Evolutionary conservation across 805 yeast genomes (phyloP), one percentile per base, ranked within the genome.

Genomic region (Saccharomycopsis sp.): DNA sequence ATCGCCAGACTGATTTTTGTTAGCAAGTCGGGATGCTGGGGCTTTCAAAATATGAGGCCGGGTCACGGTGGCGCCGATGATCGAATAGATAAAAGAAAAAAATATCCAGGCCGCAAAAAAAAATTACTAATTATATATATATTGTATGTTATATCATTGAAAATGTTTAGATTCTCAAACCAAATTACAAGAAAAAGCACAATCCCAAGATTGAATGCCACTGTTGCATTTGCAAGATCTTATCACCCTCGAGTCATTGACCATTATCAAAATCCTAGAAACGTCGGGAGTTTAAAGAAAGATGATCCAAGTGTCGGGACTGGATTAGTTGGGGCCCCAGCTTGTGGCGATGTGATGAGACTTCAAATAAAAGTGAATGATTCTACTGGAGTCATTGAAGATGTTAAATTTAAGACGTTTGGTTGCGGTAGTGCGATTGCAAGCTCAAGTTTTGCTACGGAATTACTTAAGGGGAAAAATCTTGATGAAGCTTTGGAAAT

Each of bases 361-460:
- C 74, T 93, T 53, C 97, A 93, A 64, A 93, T 93, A 59, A 79
- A 89, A 62, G 98, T 93, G 7, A 81, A 82, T 53, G 97, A 89
- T 57, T 80, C 74, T 46, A 79, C 95, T 20, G 98, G 98, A 1
- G 72, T 85, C 43, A 93, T 93, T 55, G 79, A 85, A 63, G 96
- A 93, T 62, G 98, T 90, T 51, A 90, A 88, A 65, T 93, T 93
- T 68, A 93, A 93, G 75, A 93, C 98, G 3, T 93, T 93, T 68
- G 98, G 98, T n/a, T 93, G 98, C 63, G 98, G 98, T 37, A 80
- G 93, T 2, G 98, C 98, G 42, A 93, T 93, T 62, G 98, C 98
- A 1, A 85, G 95, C 2, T 84, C 95, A 7, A 85, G 96, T 1
- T 93, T 84, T 62, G 93, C 93, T 59, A 93, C 98, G 2, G 97